Conservation (phyloP, 345 rosid genomes). For the Eucalyptus erythrocorys region DNA sequence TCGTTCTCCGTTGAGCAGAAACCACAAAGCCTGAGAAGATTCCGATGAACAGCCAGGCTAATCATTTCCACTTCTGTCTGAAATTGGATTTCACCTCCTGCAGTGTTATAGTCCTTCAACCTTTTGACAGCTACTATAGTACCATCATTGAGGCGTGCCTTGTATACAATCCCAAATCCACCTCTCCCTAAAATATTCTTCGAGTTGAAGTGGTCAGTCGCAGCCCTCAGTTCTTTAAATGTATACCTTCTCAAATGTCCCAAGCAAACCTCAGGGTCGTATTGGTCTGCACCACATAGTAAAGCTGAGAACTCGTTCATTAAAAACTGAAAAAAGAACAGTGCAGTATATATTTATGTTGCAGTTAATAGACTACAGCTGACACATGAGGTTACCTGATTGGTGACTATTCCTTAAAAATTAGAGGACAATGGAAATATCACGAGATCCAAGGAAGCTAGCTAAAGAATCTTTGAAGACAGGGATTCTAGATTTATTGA, state of each 20-base stretch:
- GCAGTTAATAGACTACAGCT: neutral
- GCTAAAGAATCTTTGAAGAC: neutral
- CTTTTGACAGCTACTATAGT: constrained; percentile 89
- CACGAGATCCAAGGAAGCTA: neutral
- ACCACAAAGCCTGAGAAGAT: constrained; percentile 93
- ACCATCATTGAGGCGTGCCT: constrained; percentile 71
- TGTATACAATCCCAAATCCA: constrained; percentile 91
- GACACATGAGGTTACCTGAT: neutral
- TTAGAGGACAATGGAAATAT: neutral
- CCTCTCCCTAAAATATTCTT: constrained; percentile 93
- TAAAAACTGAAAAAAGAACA: neutral
- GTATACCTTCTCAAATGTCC: constrained; percentile 84
- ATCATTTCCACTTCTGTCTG: constrained; percentile 97
- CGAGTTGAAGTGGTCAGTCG: constrained; percentile 79
- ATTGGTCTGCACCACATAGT: constrained; percentile 53
- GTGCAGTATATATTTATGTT: neutral
- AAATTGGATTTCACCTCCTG: constrained; percentile 92
- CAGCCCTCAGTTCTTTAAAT: constrained; percentile 84
- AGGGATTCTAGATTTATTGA: neutral
- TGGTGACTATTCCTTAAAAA: neutral
- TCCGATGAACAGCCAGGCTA: constrained; percentile 91
- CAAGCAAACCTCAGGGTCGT: constrained; percentile 77
- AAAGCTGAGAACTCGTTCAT: neutral
- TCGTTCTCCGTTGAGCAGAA: constrained; percentile 90
- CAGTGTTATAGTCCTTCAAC: constrained; percentile 81